Base-by-base conservation (phyloP, 169 alveolate genomes). In the Plasmodium yoelii region DNA sequence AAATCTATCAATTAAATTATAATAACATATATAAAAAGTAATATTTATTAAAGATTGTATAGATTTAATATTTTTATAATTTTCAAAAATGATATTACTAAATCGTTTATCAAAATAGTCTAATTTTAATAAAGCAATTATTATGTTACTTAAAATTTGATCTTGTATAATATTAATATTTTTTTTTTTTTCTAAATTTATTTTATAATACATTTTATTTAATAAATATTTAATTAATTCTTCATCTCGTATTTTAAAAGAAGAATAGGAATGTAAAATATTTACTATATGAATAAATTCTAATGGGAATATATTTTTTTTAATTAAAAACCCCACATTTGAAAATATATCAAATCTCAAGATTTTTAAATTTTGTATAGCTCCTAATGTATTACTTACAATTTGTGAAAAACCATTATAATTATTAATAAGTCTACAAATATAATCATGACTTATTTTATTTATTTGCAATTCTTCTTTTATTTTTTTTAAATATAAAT, bases 231-330 rank as follows among this genome's bases (percentile, higher is more conserved):
- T 24, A 26, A 65, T 34, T 18, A 82, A 13, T n/a, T 42, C 42
- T 24, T 18, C 53, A 5, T 82, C 72, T 26, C 82, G 53, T 18
- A 82, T 56, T 47, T 82, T 82, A 15, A 82, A n/a, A 9, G 90
- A 82, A 22, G 90, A 80, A 47, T 28, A 82, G 5, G 90, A 82
- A 47, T 82, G 90, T 26, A 82, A 67, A 10, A 82, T 65, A 61
- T 82, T 82, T 15, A 51, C 82, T 55, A 53, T 42, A 56, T 82
- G 74, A 5, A 82, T 47, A 18, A 53, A 22, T 5, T 57, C 53
- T 46, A 82, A 9, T 13, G 53, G 46, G 28, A 82, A 82, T 28
- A 28, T 39, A 22, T 59, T 55, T 70, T 49, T 67, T 67, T 70
- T 67, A 34, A 82, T 34, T 24, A 82, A 39, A 49, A 34, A 67